Evolutionary conservation across 305 asterid genomes (phyloP), one percentile per base, ranked within the genome.

Genomic region (Ajuga reptans): DNA sequence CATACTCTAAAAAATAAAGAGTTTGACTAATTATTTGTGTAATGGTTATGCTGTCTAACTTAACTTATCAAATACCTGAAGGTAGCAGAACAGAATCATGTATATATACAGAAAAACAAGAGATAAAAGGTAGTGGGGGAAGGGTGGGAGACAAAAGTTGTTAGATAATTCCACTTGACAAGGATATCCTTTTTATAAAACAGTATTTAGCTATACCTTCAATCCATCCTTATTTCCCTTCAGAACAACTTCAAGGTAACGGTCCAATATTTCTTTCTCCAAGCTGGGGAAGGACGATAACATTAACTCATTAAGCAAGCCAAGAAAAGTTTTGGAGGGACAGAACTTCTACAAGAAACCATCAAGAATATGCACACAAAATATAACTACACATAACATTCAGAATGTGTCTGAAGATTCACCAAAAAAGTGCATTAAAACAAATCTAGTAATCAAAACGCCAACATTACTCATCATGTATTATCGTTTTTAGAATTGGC

Each of bases 251-350:
- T 93, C 97, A 67, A 93, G 96, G 73, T 93, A 93, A 61, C 97
- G 95, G 75, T 93, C 97, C 66, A 84, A 80, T 80, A 93, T 86
- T 85, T 93, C 98, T 79, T 90, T 93, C 95, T 93, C 98, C 84
- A 90, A 78, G 69, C 97, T 93, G 87, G 24, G 67, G 56, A 72
- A 68, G 75, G 18, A 62, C 51, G 60, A 59, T 33, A 56, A 66
- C 45, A 64, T 57, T 71, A 31, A 31, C 36, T 31, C 36, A 31
- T 3, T 31, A 75, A 55, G 66, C 66, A 68, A 66, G 63, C 61
- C 37, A 53, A 52, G 16, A 24, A 18, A 16, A 68, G 17, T 42
- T 70, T n/a, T 45, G 17, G 7, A 76, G 17, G 43, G 70, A 33
- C 57, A 69, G 57, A 60, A 31, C 24, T 27, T 31, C 16, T 12